These are phyloP conservation scores for Geotrichum ghanense DNA, from an alignment of 805 yeast species.

Conservation along the genomic window DNA sequence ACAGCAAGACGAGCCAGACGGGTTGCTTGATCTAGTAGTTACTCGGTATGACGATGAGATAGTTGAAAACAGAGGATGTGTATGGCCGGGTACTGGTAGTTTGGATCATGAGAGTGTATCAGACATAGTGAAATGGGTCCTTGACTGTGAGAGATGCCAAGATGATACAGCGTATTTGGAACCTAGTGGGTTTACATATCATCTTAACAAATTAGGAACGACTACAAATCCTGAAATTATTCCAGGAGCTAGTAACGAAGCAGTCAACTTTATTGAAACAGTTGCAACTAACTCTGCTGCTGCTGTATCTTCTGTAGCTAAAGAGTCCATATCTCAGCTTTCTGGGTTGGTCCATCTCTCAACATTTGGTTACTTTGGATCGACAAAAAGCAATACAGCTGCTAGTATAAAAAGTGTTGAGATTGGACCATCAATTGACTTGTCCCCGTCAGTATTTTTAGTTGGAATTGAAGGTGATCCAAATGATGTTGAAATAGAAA, in stretches of 20 bases:
- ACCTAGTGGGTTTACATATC: conserved; percentile 15
- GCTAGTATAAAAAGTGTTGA: conserved; percentile 1
- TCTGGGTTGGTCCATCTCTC: not conserved
- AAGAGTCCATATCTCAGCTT: not conserved
- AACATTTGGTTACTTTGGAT: not conserved
- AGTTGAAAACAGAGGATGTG: conserved; percentile 14
- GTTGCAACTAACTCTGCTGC: not conserved
- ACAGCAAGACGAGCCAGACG: conserved; percentile 6
- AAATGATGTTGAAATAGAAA: conserved; percentile 7
- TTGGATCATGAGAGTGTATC: conserved; percentile 6
- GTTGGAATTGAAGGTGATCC: conserved; percentile 14
- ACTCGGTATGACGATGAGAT: conserved; percentile 11
- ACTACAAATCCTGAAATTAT: not conserved
- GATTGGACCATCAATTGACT: conserved; percentile 8
- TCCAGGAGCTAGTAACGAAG: not conserved
- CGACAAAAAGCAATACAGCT: not conserved
- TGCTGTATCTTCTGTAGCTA: not conserved
- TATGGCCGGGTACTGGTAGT: conserved; percentile 9
- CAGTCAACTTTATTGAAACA: not conserved
- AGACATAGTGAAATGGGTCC: conserved; percentile 15
- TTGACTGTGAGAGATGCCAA: conserved; percentile 14
- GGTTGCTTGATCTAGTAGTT: conserved; percentile 13
- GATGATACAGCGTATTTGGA: conserved; percentile 13
- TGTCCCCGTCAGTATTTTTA: conserved; percentile 14
- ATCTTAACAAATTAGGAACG: conserved; percentile 6